phyloP scores from a whole-genome alignment of 805 yeast genomes.

The Ogataea methylovora region DNA sequence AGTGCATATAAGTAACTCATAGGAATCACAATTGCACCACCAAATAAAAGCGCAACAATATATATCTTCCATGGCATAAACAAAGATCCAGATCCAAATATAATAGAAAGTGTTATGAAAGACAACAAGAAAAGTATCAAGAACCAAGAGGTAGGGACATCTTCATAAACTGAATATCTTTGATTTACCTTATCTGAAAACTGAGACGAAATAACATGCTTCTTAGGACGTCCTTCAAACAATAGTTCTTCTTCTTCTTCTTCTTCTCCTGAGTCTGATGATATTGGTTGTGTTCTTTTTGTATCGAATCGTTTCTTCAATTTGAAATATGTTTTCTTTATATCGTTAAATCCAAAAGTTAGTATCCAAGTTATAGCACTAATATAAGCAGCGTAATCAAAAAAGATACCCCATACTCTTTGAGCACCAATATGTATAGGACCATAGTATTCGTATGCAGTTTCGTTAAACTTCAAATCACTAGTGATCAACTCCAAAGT shows the following conservation, averaged over 20 bases:
- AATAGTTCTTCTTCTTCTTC: background rate
- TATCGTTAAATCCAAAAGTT: constrained; percentile 18
- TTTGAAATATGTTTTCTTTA: constrained; percentile 8
- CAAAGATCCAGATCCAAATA: constrained; percentile 25
- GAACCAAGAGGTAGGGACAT: constrained; percentile 41
- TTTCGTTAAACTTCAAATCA: constrained; percentile 32
- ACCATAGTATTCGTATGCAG: constrained; percentile 38
- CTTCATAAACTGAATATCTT: constrained; percentile 29
- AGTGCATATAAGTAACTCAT: constrained; percentile 42
- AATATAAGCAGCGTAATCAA: constrained; percentile 45
- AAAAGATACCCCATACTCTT: constrained; percentile 42
- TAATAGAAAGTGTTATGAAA: constrained; percentile 25
- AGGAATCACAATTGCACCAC: constrained; percentile 39
- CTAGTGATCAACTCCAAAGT: constrained; percentile 31
- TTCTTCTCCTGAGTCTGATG: background rate
- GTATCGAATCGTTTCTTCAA: constrained; percentile 1
- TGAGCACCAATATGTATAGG: constrained; percentile 42
- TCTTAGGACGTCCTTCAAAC: background rate
- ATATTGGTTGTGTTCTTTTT: background rate
- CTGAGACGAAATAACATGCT: constrained; percentile 7
- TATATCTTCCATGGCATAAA: constrained; percentile 32
- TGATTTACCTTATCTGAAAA: constrained; percentile 37
- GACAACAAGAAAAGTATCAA: constrained; percentile 27
- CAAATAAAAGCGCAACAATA: constrained; percentile 34
- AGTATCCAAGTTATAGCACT: constrained; percentile 40